Base-by-base conservation (phyloP, 2,329 filamentous ascomycete species). In the Aspergillus sojae region DNA sequence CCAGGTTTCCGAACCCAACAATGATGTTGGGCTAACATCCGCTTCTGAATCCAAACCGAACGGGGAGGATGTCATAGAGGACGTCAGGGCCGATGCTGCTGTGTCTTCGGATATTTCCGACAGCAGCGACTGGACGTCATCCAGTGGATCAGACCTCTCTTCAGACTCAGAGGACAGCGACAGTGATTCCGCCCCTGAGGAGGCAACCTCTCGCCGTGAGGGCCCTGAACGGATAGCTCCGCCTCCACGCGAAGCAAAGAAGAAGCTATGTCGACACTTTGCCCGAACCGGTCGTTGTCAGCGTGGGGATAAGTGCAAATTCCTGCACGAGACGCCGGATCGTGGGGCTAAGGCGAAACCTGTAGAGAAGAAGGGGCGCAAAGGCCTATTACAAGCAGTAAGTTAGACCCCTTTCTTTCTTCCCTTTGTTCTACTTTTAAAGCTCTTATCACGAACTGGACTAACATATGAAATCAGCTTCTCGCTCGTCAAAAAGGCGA, bases 341-440 rank as follows among this genome's bases (percentile, higher is more conserved):
- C 68, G 69, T 61, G 68, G 58, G 41, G 62, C 62, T 19, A 76
- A 77, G 64, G 16, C 67, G n/a, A 74, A 74, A 63, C 62, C 66
- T 10, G 61, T 65, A 34, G 72, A 72, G 65, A 71, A 70, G 62
- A 72, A 71, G 62, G 72, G 66, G 64, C 71, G 79, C 62, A 80
- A 81, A 68, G 77, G 80, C 34, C 71, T 83, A 57, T 77, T 78
- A 59, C 78, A 82, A 65, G 74, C 78, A 62, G 80, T 81, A 66
- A 71, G 78, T 75, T 45, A 41, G 57, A 28, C 30, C 32, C 34
- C 45, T 30, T 30, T 10, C 19, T 2, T 36, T 36, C 14, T 36
- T 36, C 26, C 26, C 26, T 28, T 28, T 28, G 23, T 28, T 28
- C 26, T 16, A 1, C 6, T 16, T 14, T 5, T 1, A 30, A 30